Percentiles rank a stretch among this genome's conserved stretches.
phyloP scores from a whole-genome alignment of 2,329 filamentous ascomycete species.

The Blastomyces parvus region DNA sequence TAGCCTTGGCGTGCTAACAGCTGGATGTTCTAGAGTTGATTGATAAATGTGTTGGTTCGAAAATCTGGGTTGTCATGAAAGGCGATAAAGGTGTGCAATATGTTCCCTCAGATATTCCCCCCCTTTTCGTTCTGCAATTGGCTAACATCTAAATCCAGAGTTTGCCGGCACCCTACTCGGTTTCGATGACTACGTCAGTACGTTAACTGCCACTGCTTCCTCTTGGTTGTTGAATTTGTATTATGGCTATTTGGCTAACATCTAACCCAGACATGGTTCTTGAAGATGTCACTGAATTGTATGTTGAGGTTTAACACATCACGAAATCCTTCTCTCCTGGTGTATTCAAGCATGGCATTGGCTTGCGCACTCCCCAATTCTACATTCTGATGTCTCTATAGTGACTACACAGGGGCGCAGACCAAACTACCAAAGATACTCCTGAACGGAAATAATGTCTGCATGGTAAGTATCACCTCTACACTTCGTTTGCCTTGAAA shows the following conservation, averaged over 20 bases:
- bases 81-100: conserved; percentile 73
- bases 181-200: conserved; percentile 99
- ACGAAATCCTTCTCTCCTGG: background rate
- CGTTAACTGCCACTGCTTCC: conserved; percentile 40
- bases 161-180: conserved; percentile 90
- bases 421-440: conserved; percentile 89
- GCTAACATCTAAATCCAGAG: conserved; percentile 49
- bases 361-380: too few species aligned
- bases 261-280: conserved; percentile 76
- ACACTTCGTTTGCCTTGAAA: background rate
- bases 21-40: conserved; percentile 63
- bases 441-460: conserved; percentile 96
- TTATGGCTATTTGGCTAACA: background rate
- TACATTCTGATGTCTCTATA: conserved; percentile 29
- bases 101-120: background rate
- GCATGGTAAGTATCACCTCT: conserved; percentile 66
- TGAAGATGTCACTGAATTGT: conserved; percentile 96
- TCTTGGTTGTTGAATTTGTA: background rate
- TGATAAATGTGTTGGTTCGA: conserved; percentile 95
- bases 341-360: background rate
- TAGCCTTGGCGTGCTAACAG: conserved; percentile 1
- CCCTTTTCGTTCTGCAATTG: background rate
- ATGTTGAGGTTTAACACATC: conserved; percentile 30
- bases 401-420: conserved; percentile 82
- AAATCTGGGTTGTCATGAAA: conserved; percentile 99